Evolutionary conservation across 768 basidiomycete genomes (phyloP).

Genomic region (Porpolomopsis calyptriformis): DNA sequence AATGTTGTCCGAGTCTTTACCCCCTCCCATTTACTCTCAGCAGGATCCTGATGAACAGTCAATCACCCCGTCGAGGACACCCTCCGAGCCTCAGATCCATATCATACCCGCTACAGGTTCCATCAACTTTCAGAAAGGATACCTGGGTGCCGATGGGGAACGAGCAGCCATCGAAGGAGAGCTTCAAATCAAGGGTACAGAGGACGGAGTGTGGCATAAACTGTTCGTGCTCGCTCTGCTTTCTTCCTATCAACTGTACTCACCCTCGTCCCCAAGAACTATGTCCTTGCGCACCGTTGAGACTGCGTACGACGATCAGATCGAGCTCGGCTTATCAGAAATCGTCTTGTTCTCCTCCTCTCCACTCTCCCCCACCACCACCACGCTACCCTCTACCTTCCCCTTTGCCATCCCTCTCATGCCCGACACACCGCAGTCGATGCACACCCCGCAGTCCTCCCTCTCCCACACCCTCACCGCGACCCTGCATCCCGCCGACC

Average conservation of each 20-base stretch:
- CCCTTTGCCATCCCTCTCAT: slow-evolving; percentile 77
- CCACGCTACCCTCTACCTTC: slow-evolving; percentile 46
- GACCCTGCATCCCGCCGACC: slow-evolving; percentile 43
- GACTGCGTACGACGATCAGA: slow-evolving; percentile 44
- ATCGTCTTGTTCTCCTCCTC: slow-evolving; percentile 43
- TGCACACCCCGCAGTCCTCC: slow-evolving; percentile 65
- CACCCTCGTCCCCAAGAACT: slow-evolving; percentile 34
- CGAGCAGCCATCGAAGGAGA: slow-evolving; percentile 80
- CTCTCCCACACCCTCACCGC: slow-evolving; percentile 64
- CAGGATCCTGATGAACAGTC: slow-evolving; percentile 22
- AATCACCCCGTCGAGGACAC: slow-evolving; percentile 13
- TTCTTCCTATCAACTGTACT: slow-evolving; percentile 2
- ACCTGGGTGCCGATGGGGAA: slow-evolving; percentile 74
- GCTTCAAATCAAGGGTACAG: slow-evolving; percentile 68
- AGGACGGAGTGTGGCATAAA: slow-evolving; percentile 47
- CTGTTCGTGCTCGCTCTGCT: slow-evolving; percentile 43
- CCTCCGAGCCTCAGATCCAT: slow-evolving; percentile 49
- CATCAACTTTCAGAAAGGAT: slow-evolving; percentile 78
- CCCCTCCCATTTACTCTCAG: slow-evolving; percentile 55
- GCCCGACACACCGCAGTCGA: slow-evolving; percentile 72
- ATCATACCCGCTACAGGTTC: slow-evolving; percentile 62
- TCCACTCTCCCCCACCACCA: slow-evolving; percentile 17
- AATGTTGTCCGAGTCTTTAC: slow-evolving; percentile 33
- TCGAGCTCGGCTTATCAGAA: slow-evolving; percentile 55
- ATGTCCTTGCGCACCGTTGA: slow-evolving; percentile 61